Base-by-base conservation (phyloP, 164 flowering plant genomes). In the Magnolia changhungtana region DNA sequence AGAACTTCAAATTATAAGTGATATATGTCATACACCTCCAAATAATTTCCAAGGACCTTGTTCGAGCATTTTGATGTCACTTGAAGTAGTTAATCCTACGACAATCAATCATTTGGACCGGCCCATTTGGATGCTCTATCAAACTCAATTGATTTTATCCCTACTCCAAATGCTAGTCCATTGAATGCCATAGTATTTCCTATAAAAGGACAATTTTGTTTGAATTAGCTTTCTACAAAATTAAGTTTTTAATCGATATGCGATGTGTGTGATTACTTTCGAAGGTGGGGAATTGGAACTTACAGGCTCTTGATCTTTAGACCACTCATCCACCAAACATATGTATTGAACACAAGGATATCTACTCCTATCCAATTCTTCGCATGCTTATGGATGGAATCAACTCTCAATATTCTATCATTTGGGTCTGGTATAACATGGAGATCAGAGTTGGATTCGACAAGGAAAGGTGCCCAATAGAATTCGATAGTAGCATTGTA, bases 291-390 rank as follows among this genome's bases (percentile, higher is more conserved):
- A 19, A 13, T n/a, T 31, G 37, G 55, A 71, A 81, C 88, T 89
- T 83, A 92, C 99, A 93, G 82, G 67, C 95, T 80, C 68, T 93
- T 96, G 83, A 89, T 85, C 69, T 74, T 87, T 20, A 78, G 74
- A 21, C 95, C 93, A 77, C 87, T 94, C 93, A 90, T 90, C 99
- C 99, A 96, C 99, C 99, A 96, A 77, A 96, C 90, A 51, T 92
- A 96, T 51, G 91, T 91, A 69, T 93, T 91, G 89, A 96, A 96
- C 23, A 88, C 93, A 72, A 96, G 89, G 74, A 91, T 84, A 63
- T 96, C 99, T 3, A 83, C 86, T 69, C 89, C 93, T 1, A 64
- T n/a, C 99, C 99, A 96, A 74, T 90, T 29, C 72, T 85, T 81
- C 66, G 95, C 91, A 79, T 90, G 98, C 77, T 90, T 91, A 14